Evolutionary conservation across 352 stramenopile species (phyloP), one percentile per base, ranked within the genome.

Genomic region (Phytophthora brassicae): DNA sequence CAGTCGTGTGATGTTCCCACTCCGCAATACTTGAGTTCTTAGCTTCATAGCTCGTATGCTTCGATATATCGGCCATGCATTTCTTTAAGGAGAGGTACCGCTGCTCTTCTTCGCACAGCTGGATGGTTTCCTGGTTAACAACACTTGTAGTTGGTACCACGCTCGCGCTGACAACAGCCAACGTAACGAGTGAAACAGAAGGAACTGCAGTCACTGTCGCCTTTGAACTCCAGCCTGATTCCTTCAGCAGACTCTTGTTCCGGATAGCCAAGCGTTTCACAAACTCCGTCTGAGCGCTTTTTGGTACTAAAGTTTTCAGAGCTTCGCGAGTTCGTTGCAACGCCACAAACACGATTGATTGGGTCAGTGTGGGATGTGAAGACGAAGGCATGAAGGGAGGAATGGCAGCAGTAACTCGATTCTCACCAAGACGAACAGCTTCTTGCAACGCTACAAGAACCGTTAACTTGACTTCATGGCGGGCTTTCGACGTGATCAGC

Each of bases 271-370:
- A 36, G 2, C 75, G 75, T 52, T 87, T 85, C 3, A 73, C 47
- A 47, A 89, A 89, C 44, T 79, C 70, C 0, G 72, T 72, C n/a
- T 80, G 68, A 5, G 69, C 52, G 24, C 68, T 82, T 64, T 78
- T 80, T 0, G 75, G 67, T 14, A 86, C 62, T 7, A 87, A 50
- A 7, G 44, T 72, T 22, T 66, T 60, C 12, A 83, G 49, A 2
- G 68, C 61, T n/a, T 28, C 56, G 12, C 46, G 66, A 2, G 69
- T 76, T 20, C 71, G 73, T 8, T 73, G 62, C 17, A 74, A 36
- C 1, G 75, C 75, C 6, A 89, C 64, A 9, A 33, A 58, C 7
- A 64, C 52, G 2, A 79, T 70, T 1, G 75, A 70, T 2, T 69
- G 56, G 5, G 63, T 61, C 20, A 89, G 57, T 11, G 70, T 78